These are phyloP conservation scores for Insectozyma bohioensis DNA, from an alignment of 1,139 yeast species.

Conservation along the genomic window DNA sequence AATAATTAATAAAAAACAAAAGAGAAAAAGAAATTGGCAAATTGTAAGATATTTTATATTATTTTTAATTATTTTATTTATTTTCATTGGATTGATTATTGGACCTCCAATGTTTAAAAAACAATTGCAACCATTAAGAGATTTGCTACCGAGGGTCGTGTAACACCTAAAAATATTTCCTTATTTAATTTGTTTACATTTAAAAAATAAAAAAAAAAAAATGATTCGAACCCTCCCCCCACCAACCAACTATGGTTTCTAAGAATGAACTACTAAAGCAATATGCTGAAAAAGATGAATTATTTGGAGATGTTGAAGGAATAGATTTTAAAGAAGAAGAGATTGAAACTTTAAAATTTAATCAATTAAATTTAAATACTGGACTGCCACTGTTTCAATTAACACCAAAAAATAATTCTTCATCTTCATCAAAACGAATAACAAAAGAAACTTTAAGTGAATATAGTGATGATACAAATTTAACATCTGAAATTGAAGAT, in stretches of 20 bases:
- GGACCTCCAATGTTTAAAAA: slow-evolving; percentile 12
- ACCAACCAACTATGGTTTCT: slow-evolving; percentile 1
- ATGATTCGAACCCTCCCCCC: too few relatives aligned
- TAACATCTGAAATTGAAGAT: slow-evolving; percentile 40
- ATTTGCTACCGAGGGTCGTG: too few relatives aligned
- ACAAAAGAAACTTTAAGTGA: slow-evolving; percentile 28
- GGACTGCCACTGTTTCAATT: slow-evolving; percentile 14
- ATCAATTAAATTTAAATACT: slow-evolving; percentile 10
- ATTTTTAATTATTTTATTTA: slow-evolving; percentile 19
- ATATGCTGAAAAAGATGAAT: slow-evolving; percentile 24
- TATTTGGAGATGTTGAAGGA: slow-evolving; percentile 30
- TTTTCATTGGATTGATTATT: slow-evolving; percentile 19
- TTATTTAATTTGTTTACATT: neutral
- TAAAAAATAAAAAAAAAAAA: neutral
- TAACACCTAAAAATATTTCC: too few relatives aligned
- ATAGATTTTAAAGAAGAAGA: slow-evolving; percentile 14
- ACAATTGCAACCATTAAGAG: slow-evolving; percentile 7
- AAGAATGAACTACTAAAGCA: slow-evolving; percentile 17
- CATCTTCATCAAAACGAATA: slow-evolving; percentile 12
- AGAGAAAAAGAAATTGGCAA: slow-evolving; percentile 17
- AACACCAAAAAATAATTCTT: slow-evolving; percentile 11
- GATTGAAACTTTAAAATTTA: slow-evolving; percentile 9
- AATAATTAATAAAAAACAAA: slow-evolving; percentile 24
- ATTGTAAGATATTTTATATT: slow-evolving; percentile 21
- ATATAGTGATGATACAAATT: slow-evolving; percentile 44